Evolutionary conservation across 2,329 filamentous ascomycete genomes (phyloP).

Genomic region (Alternaria triticina): DNA sequence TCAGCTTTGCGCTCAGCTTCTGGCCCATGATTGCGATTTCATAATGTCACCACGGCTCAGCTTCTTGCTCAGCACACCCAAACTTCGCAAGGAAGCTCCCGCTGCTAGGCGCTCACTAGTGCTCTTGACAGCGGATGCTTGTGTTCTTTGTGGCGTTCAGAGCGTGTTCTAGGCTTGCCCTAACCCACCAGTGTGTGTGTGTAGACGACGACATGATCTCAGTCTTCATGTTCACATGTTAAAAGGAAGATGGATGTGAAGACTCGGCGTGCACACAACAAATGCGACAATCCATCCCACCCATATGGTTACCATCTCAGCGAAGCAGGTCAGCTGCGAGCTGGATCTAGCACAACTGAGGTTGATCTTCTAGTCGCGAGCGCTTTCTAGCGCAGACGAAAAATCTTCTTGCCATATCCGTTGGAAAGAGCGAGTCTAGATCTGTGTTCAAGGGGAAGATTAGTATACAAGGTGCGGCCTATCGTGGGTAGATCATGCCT

Average conservation of each 20-base stretch:
- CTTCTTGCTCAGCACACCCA: constrained; percentile 5
- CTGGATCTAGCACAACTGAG: neutral
- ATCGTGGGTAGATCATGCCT: neutral
- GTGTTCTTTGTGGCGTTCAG: constrained; percentile 19
- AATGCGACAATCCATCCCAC: neutral
- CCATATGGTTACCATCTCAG: neutral
- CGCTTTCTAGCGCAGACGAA: neutral
- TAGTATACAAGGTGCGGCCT: neutral
- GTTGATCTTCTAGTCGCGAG: neutral
- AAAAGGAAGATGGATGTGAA: neutral
- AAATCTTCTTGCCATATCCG: neutral
- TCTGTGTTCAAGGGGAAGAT: neutral
- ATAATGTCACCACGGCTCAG: constrained; percentile 1
- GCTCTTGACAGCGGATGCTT: constrained; percentile 23
- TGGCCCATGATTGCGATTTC: neutral
- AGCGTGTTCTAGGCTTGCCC: constrained; percentile 15
- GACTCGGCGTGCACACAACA: neutral
- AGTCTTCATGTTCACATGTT: neutral
- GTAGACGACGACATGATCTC: neutral
- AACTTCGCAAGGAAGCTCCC: constrained; percentile 18
- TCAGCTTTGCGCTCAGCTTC: constrained; percentile 10
- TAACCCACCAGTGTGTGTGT: constrained; percentile 4
- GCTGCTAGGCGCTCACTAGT: constrained; percentile 23
- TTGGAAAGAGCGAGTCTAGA: neutral
- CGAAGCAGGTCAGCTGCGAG: neutral